Conservation (phyloP, 306 rosid species). For the Crotalaria pallida region DNA sequence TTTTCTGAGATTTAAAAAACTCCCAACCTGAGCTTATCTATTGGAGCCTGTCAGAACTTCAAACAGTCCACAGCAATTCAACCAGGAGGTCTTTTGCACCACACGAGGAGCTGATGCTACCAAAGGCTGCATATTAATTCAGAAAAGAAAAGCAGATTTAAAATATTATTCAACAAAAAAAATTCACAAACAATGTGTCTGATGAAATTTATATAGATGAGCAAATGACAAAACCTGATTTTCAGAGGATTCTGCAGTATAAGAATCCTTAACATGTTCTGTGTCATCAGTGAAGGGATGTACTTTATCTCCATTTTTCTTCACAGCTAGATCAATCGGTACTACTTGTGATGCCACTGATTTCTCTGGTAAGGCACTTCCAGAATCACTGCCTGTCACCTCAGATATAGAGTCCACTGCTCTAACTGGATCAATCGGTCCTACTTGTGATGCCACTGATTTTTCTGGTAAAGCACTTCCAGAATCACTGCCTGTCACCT, state of each 20-base stretch:
- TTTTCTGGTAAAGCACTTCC: slow-evolving; percentile 35
- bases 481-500: slow-evolving; percentile 15
- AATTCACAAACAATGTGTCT: background rate
- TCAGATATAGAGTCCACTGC: slow-evolving; percentile 22
- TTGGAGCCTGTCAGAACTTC: slow-evolving; percentile 56
- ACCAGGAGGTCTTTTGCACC: slow-evolving; percentile 49
- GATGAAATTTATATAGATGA: slow-evolving; percentile 5
- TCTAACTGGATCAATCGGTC: slow-evolving; percentile 14
- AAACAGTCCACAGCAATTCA: slow-evolving; percentile 79
- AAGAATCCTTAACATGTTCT: slow-evolving; percentile 34
- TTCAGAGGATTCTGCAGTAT: slow-evolving; percentile 45
- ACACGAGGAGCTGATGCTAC: slow-evolving; percentile 38
- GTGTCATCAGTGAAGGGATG: slow-evolving; percentile 21
- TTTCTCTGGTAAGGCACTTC: slow-evolving; percentile 35
- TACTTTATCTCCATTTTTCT: slow-evolving; percentile 37
- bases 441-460: slow-evolving; percentile 22
- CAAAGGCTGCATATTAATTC: slow-evolving; percentile 43
- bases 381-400: slow-evolving; percentile 19
- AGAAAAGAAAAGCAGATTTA: slow-evolving; percentile 22
- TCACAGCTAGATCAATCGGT: slow-evolving; percentile 19
- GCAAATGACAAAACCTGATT: slow-evolving; percentile 51
- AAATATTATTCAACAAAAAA: background rate
- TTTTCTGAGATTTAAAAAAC: background rate
- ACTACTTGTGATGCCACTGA: slow-evolving; percentile 18
- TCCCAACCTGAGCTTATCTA: slow-evolving; percentile 67